Evolutionary conservation across 129 eudicot species (phyloP), one percentile per base, ranked within the genome.

Genomic region (Chrysanthemum lavandulifolium): DNA sequence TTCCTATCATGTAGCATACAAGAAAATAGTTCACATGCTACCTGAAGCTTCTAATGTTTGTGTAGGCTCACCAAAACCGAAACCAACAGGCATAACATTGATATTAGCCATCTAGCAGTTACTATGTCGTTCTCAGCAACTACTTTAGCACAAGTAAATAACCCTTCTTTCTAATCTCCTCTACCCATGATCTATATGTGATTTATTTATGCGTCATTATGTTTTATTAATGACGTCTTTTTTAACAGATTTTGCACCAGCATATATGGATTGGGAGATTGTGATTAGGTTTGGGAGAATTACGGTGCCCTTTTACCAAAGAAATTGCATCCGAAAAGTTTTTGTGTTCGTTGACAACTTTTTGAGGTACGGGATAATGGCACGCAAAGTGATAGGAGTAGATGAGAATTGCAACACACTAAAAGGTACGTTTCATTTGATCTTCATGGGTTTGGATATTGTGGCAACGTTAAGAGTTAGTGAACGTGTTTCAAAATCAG

Each of bases 11-110:
- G n/a, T n/a, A 1, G 29, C 29, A 25, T 25, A 25, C 2, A 25
- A 25, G 1, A 25, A 25, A 25, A 25, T 25, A 25, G 29, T 25
- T 25, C 29, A 25, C 29, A 25, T 25, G 29, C 29, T 25, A 25
- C 29, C 29, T 25, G 29, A 91, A 2, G 97, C 97, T 10, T 88
- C 87, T 58, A 91, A 83, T 13, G 96, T 66, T 67, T 91, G 88
- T 11, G 75, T 61, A 6, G 97, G 97, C 62, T 82, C 90, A 67
- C 97, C 97, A 0, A 80, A 10, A 91, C 86, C 0, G 97, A 91
- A 10, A 91, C 97, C 83, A 67, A 81, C 4, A 71, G 81, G 21
- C 85, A 87, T 33, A 83, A 33, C 65, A 78, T 75, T 1, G 83
- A 78, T 82, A 91, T 88, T 66, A 84, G 51, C 40, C 66, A 23